Conservation (phyloP, 1,284 basidiomycete genomes). For the Cutaneotrichosporon cavernicola region DNA sequence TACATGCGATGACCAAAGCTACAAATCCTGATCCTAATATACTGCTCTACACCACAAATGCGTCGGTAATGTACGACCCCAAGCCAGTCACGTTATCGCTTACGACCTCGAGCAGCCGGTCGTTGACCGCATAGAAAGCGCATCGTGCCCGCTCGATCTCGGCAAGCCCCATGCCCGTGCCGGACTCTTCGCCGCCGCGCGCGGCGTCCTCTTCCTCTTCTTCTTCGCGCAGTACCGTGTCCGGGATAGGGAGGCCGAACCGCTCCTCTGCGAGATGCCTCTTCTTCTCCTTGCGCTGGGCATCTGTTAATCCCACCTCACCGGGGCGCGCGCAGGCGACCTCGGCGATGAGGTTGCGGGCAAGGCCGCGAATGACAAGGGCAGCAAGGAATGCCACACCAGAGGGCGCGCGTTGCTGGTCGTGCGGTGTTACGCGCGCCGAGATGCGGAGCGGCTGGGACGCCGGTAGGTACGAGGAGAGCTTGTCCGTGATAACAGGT, state of each 20-base stretch:
- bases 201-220: conserved; percentile 42
- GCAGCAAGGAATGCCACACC: conserved; percentile 46
- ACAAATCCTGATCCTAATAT: neutral
- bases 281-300: conserved; percentile 36
- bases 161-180: conserved; percentile 22
- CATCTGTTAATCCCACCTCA: conserved; percentile 21
- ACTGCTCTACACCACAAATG: conserved; percentile 42
- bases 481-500: conserved; percentile 28
- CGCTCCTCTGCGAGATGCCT: conserved; percentile 43
- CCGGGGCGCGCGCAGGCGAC: conserved; percentile 29
- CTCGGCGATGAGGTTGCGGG: conserved; percentile 40
- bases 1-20: neutral
- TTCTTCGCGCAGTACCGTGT: conserved; percentile 41
- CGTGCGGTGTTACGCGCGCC: conserved; percentile 32
- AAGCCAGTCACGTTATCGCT: conserved; percentile 39
- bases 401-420: conserved; percentile 34
- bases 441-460: conserved; percentile 29
- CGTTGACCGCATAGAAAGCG: conserved; percentile 41
- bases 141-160: conserved; percentile 40
- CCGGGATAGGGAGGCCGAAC: conserved; percentile 51
- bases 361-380: conserved; percentile 47
- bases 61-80: conserved; percentile 42
- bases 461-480: conserved; percentile 33
- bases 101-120: conserved; percentile 37
- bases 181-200: conserved; percentile 25